Percentiles rank a stretch among this genome's conserved stretches.
Conservation (phyloP, 345 rosid genomes). For the Syzygium aromaticum region DNA sequence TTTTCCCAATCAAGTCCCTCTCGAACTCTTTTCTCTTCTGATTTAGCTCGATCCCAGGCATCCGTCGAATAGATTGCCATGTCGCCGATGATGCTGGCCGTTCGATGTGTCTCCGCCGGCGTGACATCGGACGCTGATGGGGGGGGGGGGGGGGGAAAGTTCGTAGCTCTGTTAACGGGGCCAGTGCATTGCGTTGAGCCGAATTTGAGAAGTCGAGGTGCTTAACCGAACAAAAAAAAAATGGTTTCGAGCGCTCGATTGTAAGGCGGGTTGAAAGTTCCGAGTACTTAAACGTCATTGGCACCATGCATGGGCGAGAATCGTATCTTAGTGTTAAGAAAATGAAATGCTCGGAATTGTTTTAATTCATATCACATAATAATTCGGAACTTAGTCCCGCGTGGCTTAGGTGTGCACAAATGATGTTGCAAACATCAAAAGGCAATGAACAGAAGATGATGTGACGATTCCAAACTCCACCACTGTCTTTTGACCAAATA, state of each 20-base stretch:
- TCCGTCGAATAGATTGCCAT: not conserved
- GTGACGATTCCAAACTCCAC: too few species aligned
- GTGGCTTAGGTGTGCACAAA: not conserved
- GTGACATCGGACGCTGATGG: not conserved
- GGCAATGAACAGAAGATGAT: too few species aligned
- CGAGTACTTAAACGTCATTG: not conserved
- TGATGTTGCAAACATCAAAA: not conserved
- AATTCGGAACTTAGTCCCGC: not conserved
- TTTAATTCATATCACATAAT: not conserved
- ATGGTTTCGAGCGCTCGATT: not conserved
- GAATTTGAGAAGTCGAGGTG: not conserved
- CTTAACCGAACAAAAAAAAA: not conserved
- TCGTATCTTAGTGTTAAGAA: rapidly evolving
- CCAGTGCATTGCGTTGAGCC: not conserved
- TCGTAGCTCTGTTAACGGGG: not conserved
- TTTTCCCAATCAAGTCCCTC: not conserved
- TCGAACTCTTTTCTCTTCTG: too few species aligned
- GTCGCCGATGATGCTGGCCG: not conserved
- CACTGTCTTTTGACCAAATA: too few species aligned
- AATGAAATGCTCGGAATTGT: not conserved
- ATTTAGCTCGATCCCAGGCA: not conserved
- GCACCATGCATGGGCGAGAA: rapidly evolving
- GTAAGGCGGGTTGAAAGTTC: not conserved
- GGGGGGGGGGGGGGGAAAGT: not conserved
- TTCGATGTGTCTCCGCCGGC: not conserved